Evolutionary conservation across 805 yeast species (phyloP).

Genomic region (Kazachstania kunashirensis): DNA sequence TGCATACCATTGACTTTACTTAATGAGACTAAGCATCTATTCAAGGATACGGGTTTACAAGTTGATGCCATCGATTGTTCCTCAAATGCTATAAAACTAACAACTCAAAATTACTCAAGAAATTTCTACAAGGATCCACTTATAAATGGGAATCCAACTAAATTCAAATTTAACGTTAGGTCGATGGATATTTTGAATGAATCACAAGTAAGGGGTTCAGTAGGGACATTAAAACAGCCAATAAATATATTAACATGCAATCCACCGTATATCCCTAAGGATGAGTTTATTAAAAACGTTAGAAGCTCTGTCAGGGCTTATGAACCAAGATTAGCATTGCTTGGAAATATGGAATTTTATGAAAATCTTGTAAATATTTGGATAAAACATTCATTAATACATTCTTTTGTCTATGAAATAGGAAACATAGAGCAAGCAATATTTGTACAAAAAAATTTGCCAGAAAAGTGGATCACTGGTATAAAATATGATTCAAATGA

Average conservation of each 20-base stretch:
- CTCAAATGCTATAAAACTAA: constrained; percentile 38
- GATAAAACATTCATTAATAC: constrained; percentile 25
- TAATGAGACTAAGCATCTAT: neutral
- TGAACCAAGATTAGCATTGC: constrained; percentile 74
- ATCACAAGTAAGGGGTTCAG: neutral
- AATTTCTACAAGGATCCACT: neutral
- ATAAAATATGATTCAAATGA: constrained; percentile 41
- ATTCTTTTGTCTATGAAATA: constrained; percentile 67
- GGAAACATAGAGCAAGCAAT: constrained; percentile 54
- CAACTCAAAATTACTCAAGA: neutral
- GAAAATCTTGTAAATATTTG: constrained; percentile 41
- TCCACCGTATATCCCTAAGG: constrained; percentile 70
- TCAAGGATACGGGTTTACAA: constrained; percentile 3
- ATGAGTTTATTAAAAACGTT: constrained; percentile 31
- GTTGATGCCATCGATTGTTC: constrained; percentile 52
- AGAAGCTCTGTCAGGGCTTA: constrained; percentile 55
- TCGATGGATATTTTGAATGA: neutral
- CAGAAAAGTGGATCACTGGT: constrained; percentile 41
- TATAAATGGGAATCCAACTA: neutral
- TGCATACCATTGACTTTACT: constrained; percentile 50
- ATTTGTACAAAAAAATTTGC: constrained; percentile 25
- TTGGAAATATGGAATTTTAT: constrained; percentile 71
- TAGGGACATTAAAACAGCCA: neutral
- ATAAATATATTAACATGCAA: constrained; percentile 64
- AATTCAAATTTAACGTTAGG: neutral